These are phyloP conservation scores for Populus hybrid DNA, from an alignment of 441 rosid genomes.

Conservation along the genomic window DNA sequence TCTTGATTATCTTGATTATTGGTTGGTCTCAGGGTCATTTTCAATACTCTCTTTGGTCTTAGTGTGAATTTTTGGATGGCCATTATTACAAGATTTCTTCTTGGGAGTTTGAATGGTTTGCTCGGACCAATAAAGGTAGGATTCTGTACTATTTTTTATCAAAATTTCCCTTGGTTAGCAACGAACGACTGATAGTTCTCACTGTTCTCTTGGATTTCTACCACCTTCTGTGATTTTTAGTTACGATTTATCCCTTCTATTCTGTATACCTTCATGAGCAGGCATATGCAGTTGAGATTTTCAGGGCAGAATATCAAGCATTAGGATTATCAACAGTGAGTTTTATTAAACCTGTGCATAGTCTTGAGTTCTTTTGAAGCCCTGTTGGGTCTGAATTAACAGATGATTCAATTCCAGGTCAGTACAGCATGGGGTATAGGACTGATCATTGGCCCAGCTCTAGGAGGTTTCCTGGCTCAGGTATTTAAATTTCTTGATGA, in stretches of 20 bases:
- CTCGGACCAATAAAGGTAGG: conserved; percentile 86
- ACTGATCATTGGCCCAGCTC: conserved; percentile 86
- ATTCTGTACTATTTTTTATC: not conserved
- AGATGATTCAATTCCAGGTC: conserved; percentile 39
- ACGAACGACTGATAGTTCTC: not conserved
- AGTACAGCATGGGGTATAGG: conserved; percentile 95
- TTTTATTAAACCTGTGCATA: conserved; percentile 1
- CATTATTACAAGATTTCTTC: conserved; percentile 60
- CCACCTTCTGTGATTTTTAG: not conserved
- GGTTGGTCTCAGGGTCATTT: conserved; percentile 52
- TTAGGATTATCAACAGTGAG: conserved; percentile 79
- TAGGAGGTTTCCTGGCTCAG: conserved; percentile 95
- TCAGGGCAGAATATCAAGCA: conserved; percentile 69
- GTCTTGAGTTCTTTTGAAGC: not conserved
- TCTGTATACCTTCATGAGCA: conserved; percentile 20
- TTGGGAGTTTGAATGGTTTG: conserved; percentile 71
- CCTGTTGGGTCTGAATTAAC: conserved; percentile 6
- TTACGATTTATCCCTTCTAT: not conserved
- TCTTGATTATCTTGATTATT: not conserved
- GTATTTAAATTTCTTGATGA: conserved; percentile 30
- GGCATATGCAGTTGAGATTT: conserved; percentile 81
- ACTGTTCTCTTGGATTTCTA: not conserved
- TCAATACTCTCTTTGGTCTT: conserved; percentile 83
- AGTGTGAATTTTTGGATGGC: conserved; percentile 91
- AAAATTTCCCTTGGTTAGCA: not conserved